Evolutionary conservation across 495 filamentous ascomycete genomes (phyloP).

Genomic region (Umbilicaria muhlenbergii): DNA sequence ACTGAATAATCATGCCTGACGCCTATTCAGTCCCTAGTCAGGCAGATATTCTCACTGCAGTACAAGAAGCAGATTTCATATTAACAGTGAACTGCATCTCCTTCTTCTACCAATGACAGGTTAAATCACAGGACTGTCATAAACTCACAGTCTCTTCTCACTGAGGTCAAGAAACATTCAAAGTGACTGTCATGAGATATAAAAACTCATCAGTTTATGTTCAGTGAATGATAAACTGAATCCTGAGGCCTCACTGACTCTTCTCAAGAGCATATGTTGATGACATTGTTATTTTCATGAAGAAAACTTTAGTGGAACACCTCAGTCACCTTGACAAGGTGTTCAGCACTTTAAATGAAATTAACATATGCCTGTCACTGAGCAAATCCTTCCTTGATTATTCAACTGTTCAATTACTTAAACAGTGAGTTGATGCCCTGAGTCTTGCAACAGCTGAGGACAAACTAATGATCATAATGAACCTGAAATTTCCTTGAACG

Average conservation of each 20-base stretch:
- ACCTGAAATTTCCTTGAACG: neutral
- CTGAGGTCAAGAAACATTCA: slow-evolving; percentile 6
- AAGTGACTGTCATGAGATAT: slow-evolving; percentile 7
- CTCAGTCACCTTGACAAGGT: no score
- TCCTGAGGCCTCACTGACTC: neutral
- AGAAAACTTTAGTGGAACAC: no score
- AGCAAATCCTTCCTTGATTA: no score
- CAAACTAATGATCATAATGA: neutral
- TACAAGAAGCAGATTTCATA: neutral
- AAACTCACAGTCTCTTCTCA: slow-evolving; percentile 3
- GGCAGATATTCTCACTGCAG: slow-evolving; percentile 1
- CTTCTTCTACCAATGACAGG: slow-evolving; percentile 7
- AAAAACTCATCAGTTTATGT: slow-evolving; percentile 4
- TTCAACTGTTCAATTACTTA: neutral
- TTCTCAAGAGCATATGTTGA: neutral
- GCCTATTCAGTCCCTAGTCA: slow-evolving; percentile 4
- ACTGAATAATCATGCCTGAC: slow-evolving; percentile 1
- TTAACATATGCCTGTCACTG: no score
- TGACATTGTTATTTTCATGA: no score
- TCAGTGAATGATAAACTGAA: no score
- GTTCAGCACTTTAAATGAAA: no score
- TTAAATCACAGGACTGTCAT: neutral
- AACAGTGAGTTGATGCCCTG: neutral
- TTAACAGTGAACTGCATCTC: neutral
- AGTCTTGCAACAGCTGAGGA: neutral